Percentiles rank a stretch among this genome's conserved stretches.
phyloP scores from a whole-genome alignment of 2,329 filamentous ascomycete species.

The Tolypocladium endophyticum region DNA sequence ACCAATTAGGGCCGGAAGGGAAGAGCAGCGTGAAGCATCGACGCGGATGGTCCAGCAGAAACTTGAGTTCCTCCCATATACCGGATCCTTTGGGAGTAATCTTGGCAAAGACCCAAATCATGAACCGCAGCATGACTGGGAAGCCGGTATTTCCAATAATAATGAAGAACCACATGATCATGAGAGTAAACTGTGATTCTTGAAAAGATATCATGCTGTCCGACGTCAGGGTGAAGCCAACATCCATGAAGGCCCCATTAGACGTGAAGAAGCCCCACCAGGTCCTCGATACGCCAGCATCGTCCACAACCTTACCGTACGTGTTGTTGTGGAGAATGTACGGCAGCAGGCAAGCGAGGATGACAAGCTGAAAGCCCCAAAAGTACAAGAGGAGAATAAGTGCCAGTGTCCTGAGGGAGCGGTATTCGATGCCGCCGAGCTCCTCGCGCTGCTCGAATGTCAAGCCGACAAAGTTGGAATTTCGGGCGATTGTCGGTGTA shows the following conservation, averaged over 20 bases:
- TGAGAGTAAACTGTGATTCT: constrained; percentile 60
- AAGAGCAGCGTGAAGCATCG: constrained; percentile 95
- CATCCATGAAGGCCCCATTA: constrained; percentile 82
- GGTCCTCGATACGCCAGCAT: constrained; percentile 49
- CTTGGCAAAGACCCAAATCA: constrained; percentile 75
- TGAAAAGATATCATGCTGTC: constrained; percentile 93
- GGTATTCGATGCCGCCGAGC: constrained; percentile 91
- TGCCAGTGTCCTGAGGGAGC: constrained; percentile 77
- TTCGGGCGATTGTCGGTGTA: constrained; percentile 83
- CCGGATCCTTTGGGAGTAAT: constrained; percentile 54
- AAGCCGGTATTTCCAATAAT: constrained; percentile 94
- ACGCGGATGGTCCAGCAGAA: constrained; percentile 86
- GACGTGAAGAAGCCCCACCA: constrained; percentile 95
- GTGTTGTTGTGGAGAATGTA: constrained; percentile 61
- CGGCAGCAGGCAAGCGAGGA: constrained; percentile 60
- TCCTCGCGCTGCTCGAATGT: constrained; percentile 89
- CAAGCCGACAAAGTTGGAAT: constrained; percentile 83
- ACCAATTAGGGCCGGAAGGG: constrained; percentile 85
- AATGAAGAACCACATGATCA: constrained; percentile 76
- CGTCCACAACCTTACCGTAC: constrained; percentile 57
- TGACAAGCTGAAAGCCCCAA: constrained; percentile 71
- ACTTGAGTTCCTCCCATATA: constrained; percentile 81
- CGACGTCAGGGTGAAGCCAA: constrained; percentile 86
- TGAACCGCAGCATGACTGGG: constrained; percentile 83
- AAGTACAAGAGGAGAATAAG: constrained; percentile 72